phyloP scores from a whole-genome alignment of 345 rosid genomes.

The Cochlearia excelsa region DNA sequence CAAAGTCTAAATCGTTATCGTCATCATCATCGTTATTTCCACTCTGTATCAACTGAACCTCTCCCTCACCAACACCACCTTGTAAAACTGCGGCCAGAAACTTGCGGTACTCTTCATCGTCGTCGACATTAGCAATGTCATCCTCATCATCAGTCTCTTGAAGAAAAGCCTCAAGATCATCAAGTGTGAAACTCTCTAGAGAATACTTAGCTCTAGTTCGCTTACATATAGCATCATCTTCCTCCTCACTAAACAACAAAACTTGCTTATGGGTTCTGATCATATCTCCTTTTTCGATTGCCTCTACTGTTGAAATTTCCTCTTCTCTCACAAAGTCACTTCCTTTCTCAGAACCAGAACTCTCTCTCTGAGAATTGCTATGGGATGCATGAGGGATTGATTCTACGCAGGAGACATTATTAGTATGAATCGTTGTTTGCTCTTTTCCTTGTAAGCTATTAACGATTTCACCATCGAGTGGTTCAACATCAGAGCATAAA shows the following conservation, averaged over 20 bases:
- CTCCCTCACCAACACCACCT: slow-evolving; percentile 53
- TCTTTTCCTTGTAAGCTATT: slow-evolving; percentile 39
- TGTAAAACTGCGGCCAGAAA: slow-evolving; percentile 87
- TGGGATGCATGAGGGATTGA: slow-evolving; percentile 3
- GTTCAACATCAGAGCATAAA: slow-evolving; percentile 76
- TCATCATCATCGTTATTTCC: slow-evolving; percentile 58
- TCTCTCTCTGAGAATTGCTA: not conserved
- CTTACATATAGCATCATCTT: slow-evolving; percentile 86
- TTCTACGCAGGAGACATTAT: slow-evolving; percentile 16
- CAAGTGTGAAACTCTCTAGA: slow-evolving; percentile 76
- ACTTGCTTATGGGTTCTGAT: slow-evolving; percentile 22
- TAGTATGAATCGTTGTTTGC: slow-evolving; percentile 35
- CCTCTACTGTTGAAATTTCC: slow-evolving; percentile 1
- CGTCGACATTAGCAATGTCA: slow-evolving; percentile 76
- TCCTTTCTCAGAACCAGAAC: slow-evolving; percentile 26
- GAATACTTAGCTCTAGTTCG: slow-evolving; percentile 90
- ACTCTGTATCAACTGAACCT: slow-evolving; percentile 40
- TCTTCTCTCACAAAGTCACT: slow-evolving; percentile 25
- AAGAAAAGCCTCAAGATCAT: slow-evolving; percentile 93
- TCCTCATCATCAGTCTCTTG: slow-evolving; percentile 96
- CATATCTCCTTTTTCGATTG: slow-evolving; percentile 4
- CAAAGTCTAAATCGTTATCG: slow-evolving; percentile 85
- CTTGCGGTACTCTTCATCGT: slow-evolving; percentile 84
- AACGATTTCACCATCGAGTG: slow-evolving; percentile 41
- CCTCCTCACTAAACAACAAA: slow-evolving; percentile 43